These are phyloP conservation scores for Cardamine chenopodiifolia DNA, from an alignment of 345 rosid species.

Conservation along the genomic window DNA sequence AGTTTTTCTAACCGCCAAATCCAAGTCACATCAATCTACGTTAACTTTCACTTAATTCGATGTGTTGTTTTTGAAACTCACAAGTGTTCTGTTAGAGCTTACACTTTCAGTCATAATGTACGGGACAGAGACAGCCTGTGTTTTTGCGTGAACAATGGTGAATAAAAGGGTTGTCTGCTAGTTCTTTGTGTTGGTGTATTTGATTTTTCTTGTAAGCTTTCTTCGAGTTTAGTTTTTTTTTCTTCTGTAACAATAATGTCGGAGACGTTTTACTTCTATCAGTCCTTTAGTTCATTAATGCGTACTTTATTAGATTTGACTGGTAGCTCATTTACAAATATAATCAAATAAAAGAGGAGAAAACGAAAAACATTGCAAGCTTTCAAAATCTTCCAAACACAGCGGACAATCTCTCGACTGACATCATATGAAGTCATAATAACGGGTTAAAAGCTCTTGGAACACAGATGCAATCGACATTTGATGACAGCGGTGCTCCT, in stretches of 20 bases:
- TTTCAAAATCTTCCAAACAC: neutral
- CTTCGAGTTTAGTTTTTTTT: neutral
- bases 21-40: too few species aligned
- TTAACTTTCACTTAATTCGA: too few species aligned
- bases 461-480: neutral
- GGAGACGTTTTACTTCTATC: slow-evolving; percentile 22
- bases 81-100: too few species aligned
- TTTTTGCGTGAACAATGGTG: slow-evolving; percentile 7
- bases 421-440: neutral
- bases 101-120: too few species aligned
- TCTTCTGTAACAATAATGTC: slow-evolving; percentile 24
- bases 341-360: neutral
- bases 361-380: neutral
- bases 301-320: neutral
- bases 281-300: neutral
- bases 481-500: neutral
- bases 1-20: too few species aligned
- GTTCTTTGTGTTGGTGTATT: slow-evolving; percentile 22
- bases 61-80: too few species aligned
- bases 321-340: neutral
- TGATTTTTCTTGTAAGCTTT: slow-evolving; percentile 24
- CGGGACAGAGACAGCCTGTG: too few species aligned
- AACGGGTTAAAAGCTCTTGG: neutral
- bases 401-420: neutral
- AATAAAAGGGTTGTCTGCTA: slow-evolving; percentile 12